Evolutionary conservation across 2,329 filamentous ascomycete genomes (phyloP), one percentile per base, ranked within the genome.

Genomic region (Didymella exigua): DNA sequence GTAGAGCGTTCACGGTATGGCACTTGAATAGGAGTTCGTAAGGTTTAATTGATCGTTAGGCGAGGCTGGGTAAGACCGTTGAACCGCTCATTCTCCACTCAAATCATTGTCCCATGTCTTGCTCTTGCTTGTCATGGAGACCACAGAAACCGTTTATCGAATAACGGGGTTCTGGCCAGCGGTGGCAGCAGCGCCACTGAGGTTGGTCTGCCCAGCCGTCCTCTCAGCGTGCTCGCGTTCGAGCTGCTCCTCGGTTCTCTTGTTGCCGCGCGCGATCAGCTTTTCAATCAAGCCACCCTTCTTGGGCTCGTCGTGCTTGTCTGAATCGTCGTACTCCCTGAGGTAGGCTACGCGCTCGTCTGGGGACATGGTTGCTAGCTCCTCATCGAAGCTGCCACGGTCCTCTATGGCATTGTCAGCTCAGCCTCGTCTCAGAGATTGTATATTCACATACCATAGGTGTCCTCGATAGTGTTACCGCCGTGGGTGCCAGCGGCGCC

Each of bases 311-410:
- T 61, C 72, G 23, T 62, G 59, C 51, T 66, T 65, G 57, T 74
- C 72, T 29, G 70, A 70, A 24, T 74, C 67, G 36, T 74, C 72
- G 31, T 71, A 71, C 56, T 74, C 71, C 53, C 69, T 69, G 11
- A 73, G 53, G 49, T 74, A 74, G 27, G 66, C 66, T 26, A 67
- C 67, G 51, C 72, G 70, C 59, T 74, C 72, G 14, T 67, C 62
- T 7, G 70, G 70, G 13, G 65, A 55, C 66, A 73, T 72, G 40
- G 61, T 58, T 11, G 65, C 70, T 21, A 74, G 63, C 52, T 74
- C 71, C 29, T 62, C 65, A 56, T 74, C 72, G 63, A 69, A 61
- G 41, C 64, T 69, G 37, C 63, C 61, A 44, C 71, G 71, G 58
- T 63, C 60, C 8, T 71, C 70, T 73, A 33, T 42, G 29, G 26